phyloP scores from a whole-genome alignment of 2,329 filamentous ascomycete genomes.

The Xylaria sp. region DNA sequence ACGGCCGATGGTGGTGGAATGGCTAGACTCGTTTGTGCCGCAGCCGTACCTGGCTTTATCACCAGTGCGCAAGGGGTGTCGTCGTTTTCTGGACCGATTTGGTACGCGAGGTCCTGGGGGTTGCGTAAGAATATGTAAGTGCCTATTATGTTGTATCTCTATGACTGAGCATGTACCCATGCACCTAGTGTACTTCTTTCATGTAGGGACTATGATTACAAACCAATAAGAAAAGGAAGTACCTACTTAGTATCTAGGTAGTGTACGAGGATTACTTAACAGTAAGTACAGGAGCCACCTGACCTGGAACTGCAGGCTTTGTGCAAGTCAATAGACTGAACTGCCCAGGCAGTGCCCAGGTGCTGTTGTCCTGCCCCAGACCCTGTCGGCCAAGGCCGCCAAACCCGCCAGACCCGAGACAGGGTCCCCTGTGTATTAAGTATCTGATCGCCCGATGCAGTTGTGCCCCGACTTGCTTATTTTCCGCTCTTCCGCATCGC shows the following conservation, averaged over 20 bases:
- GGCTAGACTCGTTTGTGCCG: not conserved
- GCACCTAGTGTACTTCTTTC: not conserved
- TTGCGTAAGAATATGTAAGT: not conserved
- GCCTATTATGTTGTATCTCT: not conserved
- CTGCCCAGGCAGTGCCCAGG: too few species aligned
- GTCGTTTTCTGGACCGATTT: slow-evolving; percentile 8
- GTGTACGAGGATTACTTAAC: not conserved
- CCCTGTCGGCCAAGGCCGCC: not conserved
- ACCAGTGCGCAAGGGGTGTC: not conserved
- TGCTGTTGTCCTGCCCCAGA: not conserved
- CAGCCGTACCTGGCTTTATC: not conserved
- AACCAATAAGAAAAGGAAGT: slow-evolving; percentile 26
- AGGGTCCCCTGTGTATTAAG: not conserved
- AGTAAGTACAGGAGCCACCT: not conserved
- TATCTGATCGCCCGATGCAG: slow-evolving; percentile 19
- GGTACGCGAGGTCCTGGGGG: slow-evolving; percentile 9
- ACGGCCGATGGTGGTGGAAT: not conserved
- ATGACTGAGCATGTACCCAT: not conserved
- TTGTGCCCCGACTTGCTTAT: not conserved
- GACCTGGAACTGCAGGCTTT: slow-evolving; percentile 1
- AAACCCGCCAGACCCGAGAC: slow-evolving; percentile 8
- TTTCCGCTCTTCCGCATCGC: slow-evolving; percentile 12
- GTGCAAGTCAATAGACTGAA: not conserved
- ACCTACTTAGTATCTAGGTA: not conserved
- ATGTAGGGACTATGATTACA: slow-evolving; percentile 22